Evolutionary conservation across 1,284 basidiomycete genomes (phyloP).

Genomic region (Ustilago vetiveriae): DNA sequence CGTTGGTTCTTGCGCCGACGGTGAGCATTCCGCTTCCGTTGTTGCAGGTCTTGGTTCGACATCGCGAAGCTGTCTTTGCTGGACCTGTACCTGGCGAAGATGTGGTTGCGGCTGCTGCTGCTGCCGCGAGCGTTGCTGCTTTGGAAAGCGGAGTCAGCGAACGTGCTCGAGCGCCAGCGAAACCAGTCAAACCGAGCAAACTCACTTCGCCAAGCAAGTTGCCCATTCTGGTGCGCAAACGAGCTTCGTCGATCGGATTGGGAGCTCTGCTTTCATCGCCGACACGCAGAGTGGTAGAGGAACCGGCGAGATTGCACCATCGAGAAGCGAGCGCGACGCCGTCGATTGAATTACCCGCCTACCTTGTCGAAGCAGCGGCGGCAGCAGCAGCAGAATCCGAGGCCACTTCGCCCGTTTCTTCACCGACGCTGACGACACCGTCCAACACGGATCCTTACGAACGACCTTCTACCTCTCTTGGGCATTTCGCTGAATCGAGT

Average conservation of each 20-base stretch:
- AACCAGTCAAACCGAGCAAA: slow-evolving; percentile 31
- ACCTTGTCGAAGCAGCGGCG: not conserved
- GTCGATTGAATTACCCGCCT: slow-evolving; percentile 11
- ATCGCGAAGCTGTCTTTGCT: slow-evolving; percentile 39
- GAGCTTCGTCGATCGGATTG: slow-evolving; percentile 18
- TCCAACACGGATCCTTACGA: slow-evolving; percentile 13
- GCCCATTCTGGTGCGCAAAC: slow-evolving; percentile 29
- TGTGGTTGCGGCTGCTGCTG: slow-evolving; percentile 10
- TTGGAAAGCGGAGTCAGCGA: not conserved
- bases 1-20: slow-evolving; percentile 63
- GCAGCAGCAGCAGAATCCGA: not conserved
- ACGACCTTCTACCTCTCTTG: slow-evolving; percentile 35
- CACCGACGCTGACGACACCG: not conserved
- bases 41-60: slow-evolving; percentile 54
- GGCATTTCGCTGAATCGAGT: slow-evolving; percentile 30
- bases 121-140: not conserved
- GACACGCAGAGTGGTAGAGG: not conserved
- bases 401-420: not conserved
- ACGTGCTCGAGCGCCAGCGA: slow-evolving; percentile 6
- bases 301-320: not conserved
- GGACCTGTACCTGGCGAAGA: slow-evolving; percentile 21
- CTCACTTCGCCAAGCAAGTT: slow-evolving; percentile 20
- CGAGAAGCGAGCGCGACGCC: slow-evolving; percentile 4
- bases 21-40: slow-evolving; percentile 52
- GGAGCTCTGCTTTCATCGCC: slow-evolving; percentile 10